Evolutionary conservation across 306 rosid species (phyloP), one percentile per base, ranked within the genome.

Genomic region (Senna tora): DNA sequence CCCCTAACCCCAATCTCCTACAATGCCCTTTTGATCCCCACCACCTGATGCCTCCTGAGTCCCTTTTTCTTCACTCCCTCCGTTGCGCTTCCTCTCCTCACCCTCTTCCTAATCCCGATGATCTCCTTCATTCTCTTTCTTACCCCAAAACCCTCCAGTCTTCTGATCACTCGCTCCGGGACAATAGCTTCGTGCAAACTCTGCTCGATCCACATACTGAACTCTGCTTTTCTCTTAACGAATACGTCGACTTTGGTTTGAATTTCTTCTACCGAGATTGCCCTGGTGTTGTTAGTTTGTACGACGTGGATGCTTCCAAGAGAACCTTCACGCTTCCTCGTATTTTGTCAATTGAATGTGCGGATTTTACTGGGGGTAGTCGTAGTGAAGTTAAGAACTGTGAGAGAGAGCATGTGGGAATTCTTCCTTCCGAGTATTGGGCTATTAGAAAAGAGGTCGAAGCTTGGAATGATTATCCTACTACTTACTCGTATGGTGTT

Each of bases 31-130:
- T 89, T 69, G 74, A 89, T 59, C 81, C 68, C 2, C 78, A 83
- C 66, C 98, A 93, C 80, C 84, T 78, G 9, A 10, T 91, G 25
- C 91, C 83, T 5, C 89, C 90, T 4, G 41, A 70, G 14, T 77
- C 84, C 76, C 90, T 87, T 66, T 89, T 91, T 76, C 82, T 61
- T 41, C 96, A 91, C 81, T 82, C 79, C 75, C 92, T 89, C 41
- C 83, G 65, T 9, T 90, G 97, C 73, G 69, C 87, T 20, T 87
- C 90, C 68, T 80, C 91, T n/a, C 87, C 90, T 0, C 67, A 21
- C 43, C 73, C 84, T 54, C 77, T 65, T n/a, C 74, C 77, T 21
- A 6, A n/a, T 43, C 54, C 72, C 52, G 34, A 64, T 47, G 53
- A 75, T 52, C 66, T 71, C 54, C 73, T 79, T 67, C 80, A 61